Base-by-base conservation (phyloP, 2,329 filamentous ascomycete genomes). In the Fusarium nelsonii region DNA sequence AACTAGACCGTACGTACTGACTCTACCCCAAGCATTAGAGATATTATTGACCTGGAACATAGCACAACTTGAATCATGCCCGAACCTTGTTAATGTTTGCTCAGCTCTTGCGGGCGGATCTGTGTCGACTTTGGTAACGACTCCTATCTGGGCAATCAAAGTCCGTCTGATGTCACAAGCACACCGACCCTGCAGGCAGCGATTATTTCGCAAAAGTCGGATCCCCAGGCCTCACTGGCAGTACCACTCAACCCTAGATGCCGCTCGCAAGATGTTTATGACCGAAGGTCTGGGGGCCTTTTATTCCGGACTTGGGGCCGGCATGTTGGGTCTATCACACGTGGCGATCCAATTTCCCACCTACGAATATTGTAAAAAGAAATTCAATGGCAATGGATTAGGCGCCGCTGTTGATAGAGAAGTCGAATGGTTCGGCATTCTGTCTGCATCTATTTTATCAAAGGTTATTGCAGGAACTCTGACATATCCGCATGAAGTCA, bases 71-170 rank as follows among this genome's bases (percentile, higher is more conserved):
- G 50, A 52, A 3, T 60, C 63, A 33, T 60, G 45, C 7, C 55
- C 60, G 10, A 56, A 67, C 12, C 15, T 23, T 3, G 46, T 94
- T 72, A 93, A 92, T 76, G 90, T 95, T 69, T 93, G 92, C 83
- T 95, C 95, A 26, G 97, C 95, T 8, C 88, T 98, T 62, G 87
- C 93, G 53, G 96, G 94, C 20, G 96, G 96, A 54, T 93, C 89
- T 60, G 92, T 81, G 97, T 94, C 72, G 11, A 98, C 95, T 2
- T 85, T 97, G 66, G 91, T 90, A 63, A 98, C 96, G n/a, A 98
- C 97, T 78, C 96, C 96, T 1, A 98, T 99, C 61, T 99, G 96
- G 96, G 95, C 98, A 28, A 97, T 99, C 83, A 99, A 98, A 81
- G 98, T 96, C 40, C 88, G 96, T 69, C 87, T 98, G 70, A 98